A percentile compares a stretch with the other conserved stretches of the same genome.
Evolutionary conservation across 805 yeast species (phyloP).

Genomic region (Yamadazyma tumulicola): DNA sequence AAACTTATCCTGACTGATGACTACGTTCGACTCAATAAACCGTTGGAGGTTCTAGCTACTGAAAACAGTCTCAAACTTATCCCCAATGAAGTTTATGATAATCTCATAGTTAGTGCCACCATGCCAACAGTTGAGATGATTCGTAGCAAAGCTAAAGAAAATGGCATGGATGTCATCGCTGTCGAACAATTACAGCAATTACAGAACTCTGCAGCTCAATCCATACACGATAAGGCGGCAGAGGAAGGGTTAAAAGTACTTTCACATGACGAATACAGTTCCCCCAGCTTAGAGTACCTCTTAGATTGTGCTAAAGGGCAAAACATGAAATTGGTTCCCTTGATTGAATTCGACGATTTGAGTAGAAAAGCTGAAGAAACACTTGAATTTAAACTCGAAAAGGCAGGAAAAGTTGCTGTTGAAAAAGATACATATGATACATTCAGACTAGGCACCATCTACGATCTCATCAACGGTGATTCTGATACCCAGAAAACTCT

Average conservation of each 20-base stretch:
- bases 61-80: conserved; percentile 13
- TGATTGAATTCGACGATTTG: conserved; percentile 11
- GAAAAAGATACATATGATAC: conserved; percentile 11
- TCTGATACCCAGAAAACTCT: background rate
- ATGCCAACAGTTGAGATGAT: conserved; percentile 27
- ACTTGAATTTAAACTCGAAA: conserved; percentile 13
- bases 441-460: background rate
- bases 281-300: conserved; percentile 13
- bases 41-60: conserved; percentile 22
- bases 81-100: conserved; percentile 24
- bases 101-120: conserved; percentile 25
- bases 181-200: conserved; percentile 21
- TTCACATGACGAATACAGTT: conserved; percentile 15
- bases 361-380: conserved; percentile 12
- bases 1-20: conserved; percentile 16
- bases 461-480: conserved; percentile 4
- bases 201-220: conserved; percentile 8
- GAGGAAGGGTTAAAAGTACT: conserved; percentile 17
- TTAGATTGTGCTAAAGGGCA: conserved; percentile 11
- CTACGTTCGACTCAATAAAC: conserved; percentile 21
- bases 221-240: conserved; percentile 16
- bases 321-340: conserved; percentile 11
- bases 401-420: conserved; percentile 15
- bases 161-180: conserved; percentile 27
- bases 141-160: conserved; percentile 19